These are phyloP conservation scores for Houttuynia cordata DNA, from an alignment of 164 flowering plant genomes.

Conservation along the genomic window DNA sequence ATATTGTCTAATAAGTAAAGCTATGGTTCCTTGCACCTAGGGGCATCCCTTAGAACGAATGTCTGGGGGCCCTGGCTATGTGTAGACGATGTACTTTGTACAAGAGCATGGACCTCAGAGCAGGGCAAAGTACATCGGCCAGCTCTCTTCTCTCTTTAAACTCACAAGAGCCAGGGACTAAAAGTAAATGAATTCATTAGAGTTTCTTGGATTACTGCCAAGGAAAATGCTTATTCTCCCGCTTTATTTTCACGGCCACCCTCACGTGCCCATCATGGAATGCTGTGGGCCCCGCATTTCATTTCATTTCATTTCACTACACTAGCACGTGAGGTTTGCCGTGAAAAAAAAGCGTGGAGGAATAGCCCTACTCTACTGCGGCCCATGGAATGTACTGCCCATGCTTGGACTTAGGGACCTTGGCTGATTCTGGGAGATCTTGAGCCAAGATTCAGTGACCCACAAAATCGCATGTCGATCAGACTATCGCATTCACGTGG, in stretches of 20 bases:
- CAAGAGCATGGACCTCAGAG: background rate
- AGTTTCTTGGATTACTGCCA: background rate
- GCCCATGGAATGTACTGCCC: too few relatives aligned
- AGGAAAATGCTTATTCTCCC: too few relatives aligned
- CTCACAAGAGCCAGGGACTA: background rate
- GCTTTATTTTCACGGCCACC: too few relatives aligned
- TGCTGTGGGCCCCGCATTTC: too few relatives aligned
- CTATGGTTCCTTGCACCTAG: too few relatives aligned
- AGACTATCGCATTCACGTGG: background rate
- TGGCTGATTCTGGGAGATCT: background rate
- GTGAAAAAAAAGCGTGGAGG: too few relatives aligned
- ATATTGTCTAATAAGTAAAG: background rate
- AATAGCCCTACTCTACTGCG: too few relatives aligned
- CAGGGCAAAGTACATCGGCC: background rate
- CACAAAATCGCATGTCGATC: background rate
- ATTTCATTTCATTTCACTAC: too few relatives aligned
- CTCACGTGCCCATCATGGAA: too few relatives aligned
- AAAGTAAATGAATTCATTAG: too few relatives aligned
- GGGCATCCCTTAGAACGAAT: too few relatives aligned
- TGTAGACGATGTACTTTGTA: background rate
- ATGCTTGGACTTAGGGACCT: background rate
- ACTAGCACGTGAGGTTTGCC: too few relatives aligned
- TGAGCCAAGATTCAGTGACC: background rate
- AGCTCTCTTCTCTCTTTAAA: background rate
- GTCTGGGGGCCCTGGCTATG: background rate